Base-by-base conservation (phyloP, 2,329 filamentous ascomycete genomes). In the Fusarium algeriense region DNA sequence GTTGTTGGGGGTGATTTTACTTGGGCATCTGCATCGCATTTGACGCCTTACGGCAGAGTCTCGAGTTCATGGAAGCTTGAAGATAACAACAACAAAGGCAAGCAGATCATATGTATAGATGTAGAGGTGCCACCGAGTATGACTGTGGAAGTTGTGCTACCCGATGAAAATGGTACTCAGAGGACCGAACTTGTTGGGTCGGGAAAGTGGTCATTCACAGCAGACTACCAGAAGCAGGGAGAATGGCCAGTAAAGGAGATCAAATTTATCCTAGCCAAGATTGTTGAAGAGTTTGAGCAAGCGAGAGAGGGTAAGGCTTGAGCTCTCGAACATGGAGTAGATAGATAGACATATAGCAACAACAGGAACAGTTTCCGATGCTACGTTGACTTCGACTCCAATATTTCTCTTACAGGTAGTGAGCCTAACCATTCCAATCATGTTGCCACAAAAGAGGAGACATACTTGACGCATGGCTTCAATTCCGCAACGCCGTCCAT, bases 1-100 rank as follows among this genome's bases (percentile, higher is more conserved):
- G 64, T 72, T 9, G 50, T 76, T 2, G 66, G 54, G 3, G 74
- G 69, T 4, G 66, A 72, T 1, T 76, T 76, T 17, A 73, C 52
- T 2, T 74, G 58, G 43, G 74, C 74, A 0, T 64, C 60, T 9
- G 71, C 74, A 0, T 56, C 69, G 4, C 74, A 76, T n/a, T 11
- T 71, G 0, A 75, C 74, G 26, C 74, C 74, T 1, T 75, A 76
- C 20, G 74, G 74, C 7, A 74, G 14, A 1, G 69, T 73, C 4
- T 75, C 73, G 0, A 71, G 66, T 30, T 73, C 52, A 14, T 76
- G 74, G 74, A 71, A 32, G 17, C 44, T 72, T 8, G 41, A 60
- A 1, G 70, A 68, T 77, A 63, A 70, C 13, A 10, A 70, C 13
- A 10, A 52, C 13, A 3, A 35, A 40, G n/a, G 23, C 20, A 35